Base-by-base conservation (phyloP, 2,329 filamentous ascomycete species). In the Pleurostoma richardsiae region DNA sequence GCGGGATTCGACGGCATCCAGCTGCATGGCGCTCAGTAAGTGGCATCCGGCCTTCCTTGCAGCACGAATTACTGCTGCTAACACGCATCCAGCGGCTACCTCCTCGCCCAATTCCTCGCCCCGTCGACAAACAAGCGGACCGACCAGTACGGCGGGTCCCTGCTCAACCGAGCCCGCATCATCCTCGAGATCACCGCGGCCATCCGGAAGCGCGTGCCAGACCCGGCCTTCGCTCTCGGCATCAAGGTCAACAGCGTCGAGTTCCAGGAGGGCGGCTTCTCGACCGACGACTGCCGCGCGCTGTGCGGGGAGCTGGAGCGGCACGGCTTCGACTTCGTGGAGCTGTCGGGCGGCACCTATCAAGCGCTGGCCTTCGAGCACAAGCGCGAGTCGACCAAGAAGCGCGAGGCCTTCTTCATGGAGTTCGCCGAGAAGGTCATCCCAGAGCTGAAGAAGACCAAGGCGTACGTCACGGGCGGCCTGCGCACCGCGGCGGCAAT, bases 231-330 rank as follows among this genome's bases (percentile, higher is more conserved):
- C 56, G 75, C 80, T 54, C 52, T 82, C 8, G 69, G 72, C 40
- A 78, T 82, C 62, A 82, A 83, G 65, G 64, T 82, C 52, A 82
- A 82, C 66, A 69, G 64, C n/a, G 74, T 77, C 41, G 75, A 79
- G 55, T 78, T 78, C 61, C 73, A 78, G 52, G 69, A 70, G 11
- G 68, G 71, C 29, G 76, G 76, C 1, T 73, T 79, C 31, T 63
- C 66, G 41, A 64, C 74, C 2, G 70, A 75, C 6, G 79, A 81
- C 50, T 73, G 74, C 2, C 66, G 63, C 30, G 56, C 69, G 30
- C 62, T 82, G 47, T 75, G 72, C 59, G 59, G 66, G 40, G 58
- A 70, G 27, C 63, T 80, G 2, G 75, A 81, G 56, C 57, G 66
- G 42, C 70, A 73, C 49, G 61, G 59, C 6, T 78, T 80, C 44